A percentile compares a stretch with the other conserved stretches of the same genome.
phyloP scores from a whole-genome alignment of 208 protist genomes.

The Trypanosoma boissoni region DNA sequence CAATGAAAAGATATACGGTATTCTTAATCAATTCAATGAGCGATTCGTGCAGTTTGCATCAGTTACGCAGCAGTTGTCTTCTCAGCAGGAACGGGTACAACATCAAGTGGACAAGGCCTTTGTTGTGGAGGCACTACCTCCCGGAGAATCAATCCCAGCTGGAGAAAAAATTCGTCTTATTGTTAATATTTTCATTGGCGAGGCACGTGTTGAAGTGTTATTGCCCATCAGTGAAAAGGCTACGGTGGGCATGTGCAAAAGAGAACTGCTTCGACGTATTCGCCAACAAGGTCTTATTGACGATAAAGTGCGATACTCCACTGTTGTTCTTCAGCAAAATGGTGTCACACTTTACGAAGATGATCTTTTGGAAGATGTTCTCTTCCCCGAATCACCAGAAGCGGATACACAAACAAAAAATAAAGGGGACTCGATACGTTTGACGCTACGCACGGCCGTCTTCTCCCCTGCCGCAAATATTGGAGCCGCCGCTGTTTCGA shows the following conservation, averaged over 20 bases:
- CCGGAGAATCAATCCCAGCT: background rate
- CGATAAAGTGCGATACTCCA: constrained; percentile 6
- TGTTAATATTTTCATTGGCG: background rate
- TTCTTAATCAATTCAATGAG: constrained; percentile 4
- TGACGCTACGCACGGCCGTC: constrained; percentile 1
- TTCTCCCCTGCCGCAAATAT: too few species aligned
- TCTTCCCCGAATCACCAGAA: background rate
- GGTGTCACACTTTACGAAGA: constrained; percentile 13
- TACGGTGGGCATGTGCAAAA: constrained; percentile 22
- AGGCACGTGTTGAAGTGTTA: constrained; percentile 5
- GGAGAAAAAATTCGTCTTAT: constrained; percentile 15
- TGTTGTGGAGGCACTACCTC: background rate
- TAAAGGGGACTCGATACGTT: background rate
- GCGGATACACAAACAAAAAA: too few species aligned
- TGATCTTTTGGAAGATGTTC: constrained; percentile 18
- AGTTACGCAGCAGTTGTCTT: background rate
- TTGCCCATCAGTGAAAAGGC: constrained; percentile 18
- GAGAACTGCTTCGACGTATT: constrained; percentile 18
- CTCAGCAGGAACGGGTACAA: constrained; percentile 3
- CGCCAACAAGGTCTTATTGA: constrained; percentile 14
- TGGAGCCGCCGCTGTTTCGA: too few species aligned
- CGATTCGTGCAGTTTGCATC: background rate
- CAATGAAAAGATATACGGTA: background rate
- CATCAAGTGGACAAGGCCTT: background rate
- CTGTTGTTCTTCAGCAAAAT: constrained; percentile 7